These are phyloP conservation scores for Cercospora nicotianae DNA, from an alignment of 2,329 filamentous ascomycete species.

Conservation along the genomic window DNA sequence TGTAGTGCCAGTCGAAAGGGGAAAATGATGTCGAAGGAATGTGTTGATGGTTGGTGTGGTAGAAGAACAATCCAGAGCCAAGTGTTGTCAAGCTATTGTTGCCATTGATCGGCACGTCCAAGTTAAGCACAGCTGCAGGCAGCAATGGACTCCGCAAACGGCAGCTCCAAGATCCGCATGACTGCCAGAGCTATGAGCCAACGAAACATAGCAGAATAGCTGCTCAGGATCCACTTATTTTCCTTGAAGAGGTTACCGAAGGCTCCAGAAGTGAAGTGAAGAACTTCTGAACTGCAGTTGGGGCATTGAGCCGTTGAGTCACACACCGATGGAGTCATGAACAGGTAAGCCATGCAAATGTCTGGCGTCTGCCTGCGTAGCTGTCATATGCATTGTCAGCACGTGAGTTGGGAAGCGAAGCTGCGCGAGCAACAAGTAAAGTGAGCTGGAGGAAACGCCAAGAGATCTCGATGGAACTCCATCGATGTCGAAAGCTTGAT, in stretches of 20 bases:
- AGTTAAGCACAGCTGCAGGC: neutral
- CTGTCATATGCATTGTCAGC: too few relatives aligned
- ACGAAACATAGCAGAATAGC: neutral
- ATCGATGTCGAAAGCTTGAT: too few relatives aligned
- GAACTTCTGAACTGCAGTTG: neutral
- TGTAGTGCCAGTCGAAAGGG: too few relatives aligned
- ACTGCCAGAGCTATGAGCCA: neutral
- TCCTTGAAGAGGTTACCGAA: too few relatives aligned
- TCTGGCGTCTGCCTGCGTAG: neutral
- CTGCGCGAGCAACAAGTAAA: too few relatives aligned
- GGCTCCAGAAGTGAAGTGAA: neutral
- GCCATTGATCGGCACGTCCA: neutral
- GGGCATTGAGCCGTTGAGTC: rapidly evolving
- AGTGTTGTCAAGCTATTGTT: neutral
- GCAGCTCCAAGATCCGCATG: neutral
- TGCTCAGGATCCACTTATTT: neutral
- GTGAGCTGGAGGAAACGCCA: too few relatives aligned
- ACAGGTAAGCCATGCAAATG: too few relatives aligned
- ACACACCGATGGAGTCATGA: too few relatives aligned
- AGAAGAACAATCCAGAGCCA: neutral
- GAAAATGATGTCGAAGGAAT: too few relatives aligned
- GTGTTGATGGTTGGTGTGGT: too few relatives aligned
- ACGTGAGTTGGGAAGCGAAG: too few relatives aligned
- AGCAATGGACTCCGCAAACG: neutral
- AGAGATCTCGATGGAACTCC: too few relatives aligned